Percentiles rank a stretch among this genome's conserved stretches.
These are phyloP conservation scores for Tricholoma matsutake DNA, from an alignment of 768 basidiomycete genomes.

Conservation along the genomic window DNA sequence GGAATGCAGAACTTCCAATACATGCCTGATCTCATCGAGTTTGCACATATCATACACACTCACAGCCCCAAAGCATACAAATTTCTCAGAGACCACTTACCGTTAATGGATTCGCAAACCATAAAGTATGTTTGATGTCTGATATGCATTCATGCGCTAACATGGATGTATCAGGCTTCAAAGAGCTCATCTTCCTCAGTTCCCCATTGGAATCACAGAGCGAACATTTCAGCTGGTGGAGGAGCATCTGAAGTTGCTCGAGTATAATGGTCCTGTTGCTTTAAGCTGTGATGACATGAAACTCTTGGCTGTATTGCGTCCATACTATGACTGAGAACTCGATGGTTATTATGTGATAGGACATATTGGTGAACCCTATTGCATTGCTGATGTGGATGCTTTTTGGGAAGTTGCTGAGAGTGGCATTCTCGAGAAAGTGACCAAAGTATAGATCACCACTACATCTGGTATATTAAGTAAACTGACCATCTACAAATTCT, in stretches of 20 bases:
- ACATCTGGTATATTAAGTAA: no score
- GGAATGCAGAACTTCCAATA: neutral
- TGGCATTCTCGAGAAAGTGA: constrained; percentile 13
- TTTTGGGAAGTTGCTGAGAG: constrained; percentile 11
- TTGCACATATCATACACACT: neutral
- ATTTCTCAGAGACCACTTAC: neutral
- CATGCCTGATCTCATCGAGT: neutral
- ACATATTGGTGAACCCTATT: constrained; percentile 15
- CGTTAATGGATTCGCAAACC: neutral
- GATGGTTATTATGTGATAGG: no score
- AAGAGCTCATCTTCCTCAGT: neutral
- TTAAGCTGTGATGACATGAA: neutral
- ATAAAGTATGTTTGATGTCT: neutral
- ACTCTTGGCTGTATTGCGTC: neutral
- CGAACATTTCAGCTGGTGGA: neutral
- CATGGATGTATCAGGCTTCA: neutral
- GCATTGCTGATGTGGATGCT: constrained; percentile 17
- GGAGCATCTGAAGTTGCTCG: neutral
- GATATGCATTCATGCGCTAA: neutral
- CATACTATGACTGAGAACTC: neutral
- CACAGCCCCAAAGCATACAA: neutral
- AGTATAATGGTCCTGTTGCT: neutral
- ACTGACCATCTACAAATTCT: no score
- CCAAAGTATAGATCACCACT: constrained; percentile 15
- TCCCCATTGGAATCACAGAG: neutral